Conservation (phyloP, 495 filamentous ascomycete genomes). For the Daldinia concentrica region DNA sequence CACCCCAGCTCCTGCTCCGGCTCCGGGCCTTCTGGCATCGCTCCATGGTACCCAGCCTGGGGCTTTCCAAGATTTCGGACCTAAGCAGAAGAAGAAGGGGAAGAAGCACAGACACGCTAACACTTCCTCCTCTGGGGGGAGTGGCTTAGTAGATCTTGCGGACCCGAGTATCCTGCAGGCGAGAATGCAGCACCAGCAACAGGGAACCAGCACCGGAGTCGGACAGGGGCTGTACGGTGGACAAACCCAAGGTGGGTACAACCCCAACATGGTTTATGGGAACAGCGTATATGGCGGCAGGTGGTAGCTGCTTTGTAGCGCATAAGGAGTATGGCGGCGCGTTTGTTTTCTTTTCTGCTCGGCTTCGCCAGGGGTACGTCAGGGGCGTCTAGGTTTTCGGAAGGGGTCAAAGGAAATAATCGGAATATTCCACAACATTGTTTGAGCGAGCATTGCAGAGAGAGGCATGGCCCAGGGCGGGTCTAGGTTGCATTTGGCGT, state of each 20-base stretch:
- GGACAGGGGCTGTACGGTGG: slow-evolving; percentile 88
- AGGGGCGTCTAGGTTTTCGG: slow-evolving; percentile 51
- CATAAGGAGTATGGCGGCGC: slow-evolving; percentile 30
- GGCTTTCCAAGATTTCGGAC: slow-evolving; percentile 82
- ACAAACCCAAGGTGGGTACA: slow-evolving; percentile 99
- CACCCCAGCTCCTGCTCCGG: slow-evolving; percentile 87
- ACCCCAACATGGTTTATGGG: slow-evolving; percentile 82
- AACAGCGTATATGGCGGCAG: slow-evolving; percentile 75
- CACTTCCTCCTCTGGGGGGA: slow-evolving; percentile 98
- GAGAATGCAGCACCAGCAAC: slow-evolving; percentile 87
- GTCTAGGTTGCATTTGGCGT: slow-evolving; percentile 52
- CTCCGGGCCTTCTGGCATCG: slow-evolving; percentile 85
- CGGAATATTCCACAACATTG: slow-evolving; percentile 48
- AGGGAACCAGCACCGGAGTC: slow-evolving; percentile 73
- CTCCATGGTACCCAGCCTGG: slow-evolving; percentile 88
- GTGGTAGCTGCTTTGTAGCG: slow-evolving; percentile 66
- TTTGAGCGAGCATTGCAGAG: slow-evolving; percentile 51
- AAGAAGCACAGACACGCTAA: slow-evolving; percentile 99
- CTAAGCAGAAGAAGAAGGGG: slow-evolving; percentile 99
- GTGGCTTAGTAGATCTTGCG: slow-evolving; percentile 98
- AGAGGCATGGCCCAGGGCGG: slow-evolving; percentile 53
- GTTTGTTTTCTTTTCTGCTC: slow-evolving; percentile 28
- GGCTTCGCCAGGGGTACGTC: slow-evolving; percentile 44
- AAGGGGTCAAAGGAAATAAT: slow-evolving; percentile 47
- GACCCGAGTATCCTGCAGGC: slow-evolving; percentile 99